Base-by-base conservation (phyloP, 805 yeast genomes). In the Zygoascus ofunaensis region DNA sequence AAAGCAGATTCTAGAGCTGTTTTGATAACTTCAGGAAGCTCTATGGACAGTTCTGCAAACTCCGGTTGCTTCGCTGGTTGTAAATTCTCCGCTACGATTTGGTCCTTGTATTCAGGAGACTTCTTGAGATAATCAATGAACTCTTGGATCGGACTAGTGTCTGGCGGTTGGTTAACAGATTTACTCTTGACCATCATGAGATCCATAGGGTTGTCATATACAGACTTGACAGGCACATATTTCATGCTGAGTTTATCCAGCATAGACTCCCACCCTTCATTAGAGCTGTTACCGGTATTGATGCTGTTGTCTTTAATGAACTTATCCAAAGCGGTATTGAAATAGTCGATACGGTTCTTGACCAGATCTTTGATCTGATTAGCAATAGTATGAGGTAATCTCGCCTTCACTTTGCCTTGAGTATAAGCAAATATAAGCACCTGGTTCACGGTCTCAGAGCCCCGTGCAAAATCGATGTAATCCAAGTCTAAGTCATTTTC, bases 341-440 rank as follows among this genome's bases (percentile, higher is more conserved):
- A 84, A 44, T 74, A 75, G 10, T 55, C 57, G 49, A 76, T 73
- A 45, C 94, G 62, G 47, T 76, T 73, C 1, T 64, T 61, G 8
- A 87, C 82, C 63, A 83, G 67, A 41, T 68, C 72, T 51, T 73
- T 74, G 61, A 85, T 72, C 39, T 37, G 34, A 24, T 35, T 18
- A 20, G 45, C 30, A 14, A 15, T 26, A n/a, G 40, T 39, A 7
- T 37, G 18, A 12, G 41, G 43, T 36, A 34, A 24, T n/a, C 39
- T 35, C 8, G 43, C 45, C 17, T 35, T 30, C 12, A 42, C 39
- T 4, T 41, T 42, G 7, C 49, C 51, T 33, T 89, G 95, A 15
- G 76, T 69, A 59, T 89, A 85, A 51, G 82, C 89, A 56, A 89
- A 82, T 1, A 85, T 68, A 22, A 89, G 65, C 5, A 84, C 55